These are phyloP conservation scores for Botrytis paeoniae DNA, from an alignment of 2,329 filamentous ascomycete species.

Conservation along the genomic window DNA sequence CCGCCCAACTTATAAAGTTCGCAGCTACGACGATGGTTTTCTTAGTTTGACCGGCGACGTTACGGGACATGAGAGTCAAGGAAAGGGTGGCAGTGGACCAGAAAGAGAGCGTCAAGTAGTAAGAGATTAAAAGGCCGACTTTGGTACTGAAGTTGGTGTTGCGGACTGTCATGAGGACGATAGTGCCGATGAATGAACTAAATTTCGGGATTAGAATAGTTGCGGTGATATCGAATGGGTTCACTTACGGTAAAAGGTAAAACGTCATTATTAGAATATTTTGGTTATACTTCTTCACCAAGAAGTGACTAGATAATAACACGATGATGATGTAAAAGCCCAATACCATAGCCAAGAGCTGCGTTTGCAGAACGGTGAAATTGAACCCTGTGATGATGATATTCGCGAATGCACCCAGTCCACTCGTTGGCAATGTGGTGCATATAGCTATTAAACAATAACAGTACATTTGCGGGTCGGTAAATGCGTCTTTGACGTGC, in stretches of 20 bases:
- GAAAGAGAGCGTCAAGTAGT: slow-evolving; percentile 76
- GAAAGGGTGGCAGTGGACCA: slow-evolving; percentile 69
- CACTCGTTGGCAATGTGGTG: slow-evolving; percentile 70
- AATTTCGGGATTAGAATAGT: neutral
- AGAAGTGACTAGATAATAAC: slow-evolving; percentile 61
- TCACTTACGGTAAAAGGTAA: slow-evolving; percentile 61
- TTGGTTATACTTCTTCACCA: slow-evolving; percentile 67
- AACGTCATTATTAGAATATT: slow-evolving; percentile 64
- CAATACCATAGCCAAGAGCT: slow-evolving; percentile 72
- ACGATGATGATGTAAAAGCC: slow-evolving; percentile 72
- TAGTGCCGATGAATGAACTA: slow-evolving; percentile 67
- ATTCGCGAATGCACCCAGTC: slow-evolving; percentile 69
- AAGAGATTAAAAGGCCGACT: slow-evolving; percentile 66
- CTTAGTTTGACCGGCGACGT: slow-evolving; percentile 59
- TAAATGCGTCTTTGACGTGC: slow-evolving; percentile 51
- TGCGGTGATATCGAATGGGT: neutral
- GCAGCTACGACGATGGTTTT: slow-evolving; percentile 54
- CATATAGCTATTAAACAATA: slow-evolving; percentile 65
- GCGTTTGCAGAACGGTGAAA: slow-evolving; percentile 64
- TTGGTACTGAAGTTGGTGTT: slow-evolving; percentile 57
- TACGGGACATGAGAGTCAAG: slow-evolving; percentile 58
- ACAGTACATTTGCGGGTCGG: slow-evolving; percentile 64
- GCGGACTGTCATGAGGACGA: slow-evolving; percentile 66
- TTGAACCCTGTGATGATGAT: slow-evolving; percentile 71
- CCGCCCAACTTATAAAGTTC: slow-evolving; percentile 57